A percentile compares a stretch with the other conserved stretches of the same genome.
These are phyloP conservation scores for Rhododendron simsii DNA, from an alignment of 148 eudicot species.

Conservation along the genomic window DNA sequence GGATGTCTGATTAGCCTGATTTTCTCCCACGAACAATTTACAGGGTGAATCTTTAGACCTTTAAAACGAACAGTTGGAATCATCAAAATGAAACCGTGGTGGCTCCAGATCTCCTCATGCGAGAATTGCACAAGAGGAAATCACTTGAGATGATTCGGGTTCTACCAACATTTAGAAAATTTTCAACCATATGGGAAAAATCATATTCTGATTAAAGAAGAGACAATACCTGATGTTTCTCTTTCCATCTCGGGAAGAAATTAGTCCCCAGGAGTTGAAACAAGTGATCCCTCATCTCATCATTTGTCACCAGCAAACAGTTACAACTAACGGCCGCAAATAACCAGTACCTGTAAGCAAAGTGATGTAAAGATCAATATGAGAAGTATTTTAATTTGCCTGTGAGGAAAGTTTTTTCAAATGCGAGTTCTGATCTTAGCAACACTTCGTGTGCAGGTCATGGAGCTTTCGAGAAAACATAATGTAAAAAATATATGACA, in stretches of 20 bases:
- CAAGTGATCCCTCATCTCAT: conserved; percentile 87
- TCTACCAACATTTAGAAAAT: not conserved
- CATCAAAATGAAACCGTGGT: not conserved
- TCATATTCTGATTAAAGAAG: not conserved
- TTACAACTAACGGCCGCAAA: conserved; percentile 68
- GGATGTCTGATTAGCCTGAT: not conserved
- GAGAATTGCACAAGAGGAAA: not conserved
- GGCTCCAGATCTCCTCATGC: not conserved
- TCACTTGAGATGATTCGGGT: not conserved
- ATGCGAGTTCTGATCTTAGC: not conserved
- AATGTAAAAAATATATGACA: not conserved
- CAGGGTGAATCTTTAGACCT: not conserved
- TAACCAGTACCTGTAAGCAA: conserved; percentile 56
- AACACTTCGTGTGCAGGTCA: not conserved
- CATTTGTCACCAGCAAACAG: conserved; percentile 63
- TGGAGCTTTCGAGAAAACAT: not conserved
- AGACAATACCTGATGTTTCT: conserved; percentile 59
- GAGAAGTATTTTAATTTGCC: not conserved
- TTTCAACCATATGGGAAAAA: not conserved
- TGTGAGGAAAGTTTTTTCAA: not conserved
- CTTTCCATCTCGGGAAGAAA: conserved; percentile 80
- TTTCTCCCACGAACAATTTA: not conserved
- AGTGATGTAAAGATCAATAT: not conserved
- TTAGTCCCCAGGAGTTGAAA: conserved; percentile 68
- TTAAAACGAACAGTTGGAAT: not conserved